Percentiles rank a stretch among this genome's conserved stretches.
phyloP scores from a whole-genome alignment of 371 early-diverging fungal genomes.

The Choanephora cucurbitarum region DNA sequence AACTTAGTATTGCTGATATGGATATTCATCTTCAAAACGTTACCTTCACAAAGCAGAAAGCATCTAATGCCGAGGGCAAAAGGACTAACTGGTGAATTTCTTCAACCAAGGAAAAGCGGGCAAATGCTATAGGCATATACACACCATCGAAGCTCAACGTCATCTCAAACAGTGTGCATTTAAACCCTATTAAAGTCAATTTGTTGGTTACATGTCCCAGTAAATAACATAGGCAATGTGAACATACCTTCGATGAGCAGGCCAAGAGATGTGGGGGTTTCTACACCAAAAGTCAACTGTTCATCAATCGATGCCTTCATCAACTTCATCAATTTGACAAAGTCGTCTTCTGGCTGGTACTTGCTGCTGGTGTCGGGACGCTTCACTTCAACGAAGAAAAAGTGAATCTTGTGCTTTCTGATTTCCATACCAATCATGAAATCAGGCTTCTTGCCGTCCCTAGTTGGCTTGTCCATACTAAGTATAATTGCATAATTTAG shows the following conservation, averaged over 20 bases:
- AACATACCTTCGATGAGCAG: conserved; percentile 2
- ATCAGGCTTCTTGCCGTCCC: neutral
- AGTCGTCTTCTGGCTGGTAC: conserved; percentile 1
- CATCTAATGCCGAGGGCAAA: neutral
- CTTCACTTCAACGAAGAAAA: conserved; percentile 5
- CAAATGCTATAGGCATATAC: neutral
- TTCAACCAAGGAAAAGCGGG: conserved; percentile 6
- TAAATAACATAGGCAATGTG: neutral
- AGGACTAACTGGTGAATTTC: neutral
- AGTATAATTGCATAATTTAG: no score
- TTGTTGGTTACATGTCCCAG: neutral
- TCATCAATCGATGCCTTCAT: neutral
- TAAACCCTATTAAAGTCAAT: neutral
- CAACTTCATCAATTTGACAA: neutral
- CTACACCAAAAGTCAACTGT: neutral
- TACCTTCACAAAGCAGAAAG: neutral
- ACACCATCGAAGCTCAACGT: neutral
- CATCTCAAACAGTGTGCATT: neutral
- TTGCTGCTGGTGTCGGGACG: neutral
- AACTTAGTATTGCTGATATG: no score
- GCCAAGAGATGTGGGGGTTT: neutral
- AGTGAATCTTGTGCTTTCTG: neutral
- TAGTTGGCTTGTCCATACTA: neutral
- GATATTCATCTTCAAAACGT: neutral
- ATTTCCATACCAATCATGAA: neutral